Evolutionary conservation across 108 stramenopile species (phyloP).

Genomic region (Nannochloropsis salina): DNA sequence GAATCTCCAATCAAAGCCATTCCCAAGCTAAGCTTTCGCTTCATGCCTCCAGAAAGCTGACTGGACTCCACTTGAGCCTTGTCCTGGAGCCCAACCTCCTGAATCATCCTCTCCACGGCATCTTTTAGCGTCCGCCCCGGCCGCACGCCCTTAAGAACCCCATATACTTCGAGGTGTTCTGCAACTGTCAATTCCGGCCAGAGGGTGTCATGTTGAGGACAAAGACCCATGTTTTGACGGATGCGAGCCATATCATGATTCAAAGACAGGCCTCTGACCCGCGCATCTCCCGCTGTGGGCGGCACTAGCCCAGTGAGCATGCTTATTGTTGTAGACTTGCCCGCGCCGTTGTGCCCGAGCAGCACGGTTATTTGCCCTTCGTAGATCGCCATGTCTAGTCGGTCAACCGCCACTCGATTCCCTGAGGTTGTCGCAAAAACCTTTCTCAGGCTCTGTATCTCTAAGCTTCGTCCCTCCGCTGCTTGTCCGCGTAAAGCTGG

Average conservation of each 20-base stretch:
- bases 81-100: conserved; percentile 57
- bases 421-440: conserved; percentile 62
- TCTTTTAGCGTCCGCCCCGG: conserved; percentile 27
- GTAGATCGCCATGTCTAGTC: conserved; percentile 75
- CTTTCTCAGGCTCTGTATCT: conserved; percentile 49
- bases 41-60: conserved; percentile 61
- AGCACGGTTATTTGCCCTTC: conserved; percentile 81
- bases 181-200: conserved; percentile 56
- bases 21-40: conserved; percentile 62
- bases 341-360: conserved; percentile 77
- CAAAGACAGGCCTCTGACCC: conserved; percentile 58
- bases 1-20: conserved; percentile 60
- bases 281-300: conserved; percentile 73
- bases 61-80: conserved; percentile 58
- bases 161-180: conserved; percentile 61
- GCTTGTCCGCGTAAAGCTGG: neutral
- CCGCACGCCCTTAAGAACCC: conserved; percentile 49
- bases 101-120: conserved; percentile 41
- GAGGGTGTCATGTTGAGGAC: conserved; percentile 66
- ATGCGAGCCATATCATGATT: conserved; percentile 24
- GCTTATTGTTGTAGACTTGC: conserved; percentile 67
- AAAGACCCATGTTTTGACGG: conserved; percentile 55
- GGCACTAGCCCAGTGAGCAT: conserved; percentile 87
- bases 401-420: conserved; percentile 74
- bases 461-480: conserved; percentile 30